Base-by-base conservation (phyloP, 768 basidiomycete genomes). In the Pleurotus platypus region DNA sequence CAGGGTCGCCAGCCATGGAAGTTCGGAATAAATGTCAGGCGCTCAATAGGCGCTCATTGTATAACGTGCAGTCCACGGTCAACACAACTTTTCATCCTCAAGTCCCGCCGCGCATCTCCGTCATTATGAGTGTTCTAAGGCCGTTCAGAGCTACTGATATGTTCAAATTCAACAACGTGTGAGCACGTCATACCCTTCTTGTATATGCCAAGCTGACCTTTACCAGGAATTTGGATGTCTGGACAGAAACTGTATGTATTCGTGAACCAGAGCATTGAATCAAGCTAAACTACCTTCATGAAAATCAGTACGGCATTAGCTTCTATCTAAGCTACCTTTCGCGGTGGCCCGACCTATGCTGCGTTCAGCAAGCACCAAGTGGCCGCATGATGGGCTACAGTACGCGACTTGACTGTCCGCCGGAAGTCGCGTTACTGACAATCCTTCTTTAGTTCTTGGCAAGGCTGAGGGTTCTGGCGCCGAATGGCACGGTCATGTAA, bases 401-500 rank as follows among this genome's bases (percentile, higher is more conserved):
- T 94, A 64, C 63, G 87, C 38, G n/a, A 42, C 48, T 46, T 18
- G n/a, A 9, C 51, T 37, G 37, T 24, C 24, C 55, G 18, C 30
- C 30, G 5, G 12, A 55, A 20, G 38, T 16, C 30, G 39, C 43
- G 6, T 27, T 55, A 20, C 27, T 38, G 37, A 18, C 48, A 40
- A 18, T 42, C 27, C 43, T 13, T 35, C 39, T 16, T 37, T 64
- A 98, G 97, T 98, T 63, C 78, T 99, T 50, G 94, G 94, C 22
- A 99, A 98, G 66, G 92, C 94, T 1, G 94, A 97, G 70, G 94
- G 94, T 2, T 60, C 70, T 4, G 75, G 77, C 0, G 57, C 71
- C 1, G 94, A 95, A 64, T 93, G 90, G 85, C 93, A 94, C 65
- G 96, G 94, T 0, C 97, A 98, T 66, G 87, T 98, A 64, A 98